phyloP scores from a whole-genome alignment of 176 grass and related monocot genomes.

The Juncus effusus region DNA sequence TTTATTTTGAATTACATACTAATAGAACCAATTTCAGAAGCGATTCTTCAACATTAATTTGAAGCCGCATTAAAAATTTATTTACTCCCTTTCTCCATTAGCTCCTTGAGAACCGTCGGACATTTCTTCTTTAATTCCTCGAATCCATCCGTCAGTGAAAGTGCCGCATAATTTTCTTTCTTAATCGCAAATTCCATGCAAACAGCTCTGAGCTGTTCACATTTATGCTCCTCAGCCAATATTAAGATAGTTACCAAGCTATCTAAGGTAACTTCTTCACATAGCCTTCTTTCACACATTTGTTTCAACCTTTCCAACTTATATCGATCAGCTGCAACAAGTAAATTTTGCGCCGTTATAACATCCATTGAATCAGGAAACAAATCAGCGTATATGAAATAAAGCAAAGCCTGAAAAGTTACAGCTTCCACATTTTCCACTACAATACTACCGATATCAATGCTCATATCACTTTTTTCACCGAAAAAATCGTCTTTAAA shows the following conservation, averaged over 20 bases:
- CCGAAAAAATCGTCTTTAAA: slow-evolving; percentile 16
- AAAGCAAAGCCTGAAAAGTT: slow-evolving; percentile 22
- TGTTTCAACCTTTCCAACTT: slow-evolving; percentile 8
- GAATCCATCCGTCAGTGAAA: slow-evolving; percentile 21
- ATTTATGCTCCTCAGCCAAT: slow-evolving; percentile 12
- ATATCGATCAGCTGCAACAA: background rate
- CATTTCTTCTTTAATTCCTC: slow-evolving; percentile 13
- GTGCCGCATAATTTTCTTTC: slow-evolving; percentile 17
- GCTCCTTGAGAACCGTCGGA: slow-evolving; percentile 22
- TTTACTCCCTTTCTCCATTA: slow-evolving; percentile 6
- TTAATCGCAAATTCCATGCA: slow-evolving; percentile 16
- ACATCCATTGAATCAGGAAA: background rate
- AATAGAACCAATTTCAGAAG: too few species aligned
- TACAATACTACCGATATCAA: background rate
- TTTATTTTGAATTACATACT: too few species aligned
- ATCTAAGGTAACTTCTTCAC: slow-evolving; percentile 11
- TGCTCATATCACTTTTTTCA: background rate
- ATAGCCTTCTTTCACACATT: slow-evolving; percentile 19
- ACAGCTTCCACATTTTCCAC: background rate
- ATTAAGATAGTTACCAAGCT: slow-evolving; percentile 7
- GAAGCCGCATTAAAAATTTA: background rate
- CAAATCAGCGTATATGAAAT: slow-evolving; percentile 23
- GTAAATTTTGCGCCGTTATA: background rate
- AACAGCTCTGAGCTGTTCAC: background rate
- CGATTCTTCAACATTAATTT: too few species aligned